phyloP scores from a whole-genome alignment of 306 rosid genomes.

The Cucumis sativus region Cucumber_9930_V3 NC_026656.2:779501-780000 shows the following conservation, averaged over 20 bases:
- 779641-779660: conserved; percentile 58
- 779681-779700: background rate
- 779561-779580: conserved; percentile 15
- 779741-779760: conserved; percentile 41
- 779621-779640: conserved; percentile 32
- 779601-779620: conserved; percentile 65
- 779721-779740: background rate
- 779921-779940: no score
- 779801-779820: conserved; percentile 20
- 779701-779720: background rate
- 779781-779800: conserved; percentile 48
- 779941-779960: no score
- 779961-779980: no score
- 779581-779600: conserved; percentile 60
- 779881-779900: conserved; percentile 95
- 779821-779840: conserved; percentile 42
- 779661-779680: conserved; percentile 16
- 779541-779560: conserved; percentile 15
- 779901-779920: conserved; percentile 51
- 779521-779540: conserved; percentile 65
- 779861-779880: conserved; percentile 43
- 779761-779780: conserved; percentile 16
- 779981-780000: no score
- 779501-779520: conserved; percentile 78
- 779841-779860: conserved; percentile 53